These are phyloP conservation scores for Phytopythium kandeliae DNA, from an alignment of 352 stramenopile genomes.

Conservation along the genomic window DNA sequence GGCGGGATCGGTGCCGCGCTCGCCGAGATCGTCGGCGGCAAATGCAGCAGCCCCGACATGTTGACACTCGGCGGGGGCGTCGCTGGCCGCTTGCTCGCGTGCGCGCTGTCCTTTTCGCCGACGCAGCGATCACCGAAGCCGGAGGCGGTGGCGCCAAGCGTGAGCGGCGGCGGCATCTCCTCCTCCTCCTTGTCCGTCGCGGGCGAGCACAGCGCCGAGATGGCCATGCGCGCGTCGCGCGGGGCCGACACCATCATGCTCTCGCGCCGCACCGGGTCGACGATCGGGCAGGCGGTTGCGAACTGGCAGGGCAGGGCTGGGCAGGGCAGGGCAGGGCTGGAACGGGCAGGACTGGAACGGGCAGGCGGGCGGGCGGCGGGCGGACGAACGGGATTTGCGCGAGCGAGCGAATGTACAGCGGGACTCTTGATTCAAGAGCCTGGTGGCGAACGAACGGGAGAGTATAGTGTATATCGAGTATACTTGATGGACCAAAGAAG, in stretches of 20 bases:
- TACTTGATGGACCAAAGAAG: too few species aligned
- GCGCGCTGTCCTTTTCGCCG: too few species aligned
- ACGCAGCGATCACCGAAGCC: too few species aligned
- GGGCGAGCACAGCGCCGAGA: slow-evolving; percentile 18
- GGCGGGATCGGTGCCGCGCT: slow-evolving; percentile 1
- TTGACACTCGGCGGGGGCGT: slow-evolving; percentile 3
- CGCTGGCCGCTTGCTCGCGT: too few species aligned
- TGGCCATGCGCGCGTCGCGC: slow-evolving; percentile 30
- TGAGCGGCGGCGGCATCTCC: slow-evolving; percentile 4
- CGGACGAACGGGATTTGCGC: too few species aligned
- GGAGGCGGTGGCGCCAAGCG: too few species aligned
- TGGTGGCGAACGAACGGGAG: too few species aligned
- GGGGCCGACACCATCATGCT: slow-evolving; percentile 6
- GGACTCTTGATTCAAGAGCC: too few species aligned
- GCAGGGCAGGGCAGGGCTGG: background rate
- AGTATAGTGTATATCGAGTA: too few species aligned
- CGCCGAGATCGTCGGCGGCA: slow-evolving; percentile 5
- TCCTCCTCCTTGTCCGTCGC: too few species aligned
- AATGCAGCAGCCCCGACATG: slow-evolving; percentile 1
- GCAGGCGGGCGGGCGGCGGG: too few species aligned
- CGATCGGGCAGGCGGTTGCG: background rate
- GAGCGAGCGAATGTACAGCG: too few species aligned
- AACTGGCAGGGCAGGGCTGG: background rate
- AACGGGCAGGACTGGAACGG: background rate
- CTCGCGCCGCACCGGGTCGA: background rate